Base-by-base conservation (phyloP, 2,329 filamentous ascomycete species). In the Sclerotinia subarctica region DNA sequence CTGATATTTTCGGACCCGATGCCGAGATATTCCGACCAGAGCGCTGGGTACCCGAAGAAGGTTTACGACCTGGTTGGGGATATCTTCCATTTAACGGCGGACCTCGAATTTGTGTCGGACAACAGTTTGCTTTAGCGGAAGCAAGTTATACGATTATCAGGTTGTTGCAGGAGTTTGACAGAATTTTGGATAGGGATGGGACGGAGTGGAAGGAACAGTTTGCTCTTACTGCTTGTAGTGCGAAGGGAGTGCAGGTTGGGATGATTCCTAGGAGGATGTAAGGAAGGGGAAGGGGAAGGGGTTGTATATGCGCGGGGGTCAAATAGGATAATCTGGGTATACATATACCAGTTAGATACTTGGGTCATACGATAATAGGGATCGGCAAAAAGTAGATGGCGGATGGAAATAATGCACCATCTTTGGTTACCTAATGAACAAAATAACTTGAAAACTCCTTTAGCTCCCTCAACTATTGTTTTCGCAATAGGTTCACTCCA, bases 1-100 rank as follows among this genome's bases (percentile, higher is more conserved):
- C 71, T 19, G 78, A 79, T 26, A 71, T 81, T 29, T 83, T 78
- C 69, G 81, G 81, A 4, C 68, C 70, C 1, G 76, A 80, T 46
- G 74, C 78, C 2, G 75, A 79, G 19, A 77, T 78, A 21, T 82
- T 81, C 69, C 73, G 72, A 8, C 81, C 81, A 0, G 80, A 82
- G 68, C 70, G 81, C 29, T 82, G 80, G 81, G 80, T 78, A 19
- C 74, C 76, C 0, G 7, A 72, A 76, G 49, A 78, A 77, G 35
- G 78, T 21, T 44, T 72, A 21, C 67, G 69, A 29, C 54, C 70
- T 1, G 67, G 80, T 19, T 84, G 82, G 82, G 79, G 75, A 13
- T 84, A 81, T 70, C 70, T 84, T 0, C 82, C 82, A 5, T 85
- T 84, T 72, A 78, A 78, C 67, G 76, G 77, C 3, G 78, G 79